These are phyloP conservation scores for Rubia yunnanensis DNA, from an alignment of 257 asterid genomes.

Conservation along the genomic window DNA sequence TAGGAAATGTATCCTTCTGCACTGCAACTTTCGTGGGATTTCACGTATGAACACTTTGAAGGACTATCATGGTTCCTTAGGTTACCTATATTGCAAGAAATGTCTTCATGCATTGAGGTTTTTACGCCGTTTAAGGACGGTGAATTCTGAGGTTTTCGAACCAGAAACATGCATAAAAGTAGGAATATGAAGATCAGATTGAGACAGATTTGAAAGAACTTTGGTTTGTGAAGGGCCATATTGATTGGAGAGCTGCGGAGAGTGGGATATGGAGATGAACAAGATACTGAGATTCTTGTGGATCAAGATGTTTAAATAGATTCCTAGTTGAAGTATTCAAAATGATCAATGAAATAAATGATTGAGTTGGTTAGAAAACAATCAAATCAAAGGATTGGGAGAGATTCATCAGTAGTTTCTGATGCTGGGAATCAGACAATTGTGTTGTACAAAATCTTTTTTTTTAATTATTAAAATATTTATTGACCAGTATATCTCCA, in stretches of 20 bases:
- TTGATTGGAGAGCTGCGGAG: background rate
- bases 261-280: background rate
- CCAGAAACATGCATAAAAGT: constrained; percentile 1
- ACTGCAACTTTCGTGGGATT: constrained; percentile 21
- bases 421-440: too few relatives aligned
- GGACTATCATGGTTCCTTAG: background rate
- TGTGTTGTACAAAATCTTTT: too few relatives aligned
- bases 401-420: too few relatives aligned
- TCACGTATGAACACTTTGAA: constrained; percentile 22
- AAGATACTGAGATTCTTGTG: background rate
- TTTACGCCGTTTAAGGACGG: background rate
- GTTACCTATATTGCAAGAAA: constrained; percentile 13
- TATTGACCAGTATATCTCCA: too few relatives aligned
- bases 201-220: background rate
- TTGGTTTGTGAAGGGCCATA: constrained; percentile 10
- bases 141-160: background rate
- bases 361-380: too few relatives aligned
- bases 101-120: background rate
- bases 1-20: constrained; percentile 25
- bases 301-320: too few relatives aligned
- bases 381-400: too few relatives aligned
- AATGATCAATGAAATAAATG: too few relatives aligned
- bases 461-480: too few relatives aligned
- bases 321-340: too few relatives aligned
- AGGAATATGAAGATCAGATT: constrained; percentile 11